Evolutionary conservation across 2,329 filamentous ascomycete genomes (phyloP).

Genomic region (Pseudofabraea citricarpa): DNA sequence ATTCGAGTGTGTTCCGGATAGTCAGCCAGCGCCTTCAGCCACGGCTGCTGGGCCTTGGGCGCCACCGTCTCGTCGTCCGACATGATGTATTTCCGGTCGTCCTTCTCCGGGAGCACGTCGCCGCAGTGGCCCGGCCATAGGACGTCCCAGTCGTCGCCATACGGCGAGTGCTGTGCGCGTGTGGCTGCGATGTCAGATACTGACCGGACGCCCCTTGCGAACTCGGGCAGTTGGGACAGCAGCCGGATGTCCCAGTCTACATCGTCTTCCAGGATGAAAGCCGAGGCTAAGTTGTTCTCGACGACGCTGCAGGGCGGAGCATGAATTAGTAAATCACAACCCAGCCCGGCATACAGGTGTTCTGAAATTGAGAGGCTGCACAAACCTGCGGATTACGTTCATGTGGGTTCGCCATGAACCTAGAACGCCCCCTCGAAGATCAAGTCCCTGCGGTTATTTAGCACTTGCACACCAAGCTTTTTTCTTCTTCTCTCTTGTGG

Average conservation of each 20-base stretch:
- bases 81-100: slow-evolving; percentile 15
- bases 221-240: slow-evolving; percentile 25
- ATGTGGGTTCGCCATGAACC: slow-evolving; percentile 38
- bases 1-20: slow-evolving; percentile 17
- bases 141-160: slow-evolving; percentile 32
- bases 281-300: slow-evolving; percentile 28
- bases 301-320: slow-evolving; percentile 25
- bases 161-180: slow-evolving; percentile 13
- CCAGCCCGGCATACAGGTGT: too few species aligned
- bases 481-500: slow-evolving; percentile 5
- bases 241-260: slow-evolving; percentile 39
- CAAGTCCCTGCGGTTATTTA: slow-evolving; percentile 19
- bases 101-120: slow-evolving; percentile 14
- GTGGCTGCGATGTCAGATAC: slow-evolving; percentile 1
- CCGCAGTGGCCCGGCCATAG: slow-evolving; percentile 32
- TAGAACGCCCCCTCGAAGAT: slow-evolving; percentile 25
- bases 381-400: slow-evolving; percentile 29
- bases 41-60: slow-evolving; percentile 8
- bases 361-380: neutral
- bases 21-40: slow-evolving; percentile 8
- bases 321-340: too few species aligned
- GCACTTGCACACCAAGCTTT: slow-evolving; percentile 10
- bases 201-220: slow-evolving; percentile 13
- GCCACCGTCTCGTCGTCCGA: slow-evolving; percentile 22
- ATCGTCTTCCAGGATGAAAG: slow-evolving; percentile 39